Evolutionary conservation across 164 flowering plant genomes (phyloP), one percentile per base, ranked within the genome.

Genomic region (Vitis amurensis): DNA sequence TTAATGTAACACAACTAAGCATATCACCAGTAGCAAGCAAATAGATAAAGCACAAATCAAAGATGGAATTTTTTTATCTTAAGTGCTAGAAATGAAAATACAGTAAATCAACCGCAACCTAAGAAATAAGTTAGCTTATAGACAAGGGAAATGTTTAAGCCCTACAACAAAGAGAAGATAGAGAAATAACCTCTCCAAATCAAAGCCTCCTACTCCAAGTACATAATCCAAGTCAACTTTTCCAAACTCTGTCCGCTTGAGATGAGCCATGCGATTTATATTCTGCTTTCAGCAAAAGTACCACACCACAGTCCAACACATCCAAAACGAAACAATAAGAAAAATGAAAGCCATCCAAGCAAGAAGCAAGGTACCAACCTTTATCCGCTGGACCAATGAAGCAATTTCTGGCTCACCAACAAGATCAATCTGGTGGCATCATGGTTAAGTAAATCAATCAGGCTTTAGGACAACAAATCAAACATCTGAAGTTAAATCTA

Each of bases 201-300:
- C 99, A 80, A 91, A 93, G 73, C 98, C 99, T 75, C 99, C 99
- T 75, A 95, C 84, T 8, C 99, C 99, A 80, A 95, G 99, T 78
- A 95, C 98, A 82, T 95, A 95, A 76, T 95, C 97, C 79, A 95
- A 75, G 77, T 95, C 90, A 77, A 95, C 99, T 76, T 90, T 84
- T 73, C 99, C 99, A 82, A 70, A 95, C 73, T 88, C 73, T 53
- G 99, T 89, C 60, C 79, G 81, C 79, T 84, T 91, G 62, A 95
- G 71, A 64, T 82, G 37, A 80, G 99, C 98, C 94, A 92, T 84
- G 62, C 80, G 55, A 75, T 93, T 93, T 50, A 95, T 91, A 67
- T 66, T 84, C 98, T 95, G 86, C 51, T 62, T 19, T n/a, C 58
- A 72, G 31, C 59, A 49, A 27, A 63, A 44, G 50, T 44, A 68